Evolutionary conservation across 1,139 yeast genomes (phyloP).

Genomic region (Hyphopichia khmerensis): DNA sequence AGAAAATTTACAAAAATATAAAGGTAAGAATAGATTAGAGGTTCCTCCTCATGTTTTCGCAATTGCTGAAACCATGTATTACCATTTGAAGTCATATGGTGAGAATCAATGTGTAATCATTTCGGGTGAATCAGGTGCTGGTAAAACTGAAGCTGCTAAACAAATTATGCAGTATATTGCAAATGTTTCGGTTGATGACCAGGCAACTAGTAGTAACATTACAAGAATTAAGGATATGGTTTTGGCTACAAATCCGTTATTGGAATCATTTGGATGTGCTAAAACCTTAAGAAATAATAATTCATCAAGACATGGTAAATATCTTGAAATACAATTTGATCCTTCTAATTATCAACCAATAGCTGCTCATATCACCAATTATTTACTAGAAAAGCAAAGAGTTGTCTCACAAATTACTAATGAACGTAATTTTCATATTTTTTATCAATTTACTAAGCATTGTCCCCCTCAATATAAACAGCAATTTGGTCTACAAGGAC

Average conservation of each 20-base stretch:
- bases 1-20: constrained; percentile 69
- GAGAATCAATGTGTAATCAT: constrained; percentile 98
- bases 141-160: constrained; percentile 98
- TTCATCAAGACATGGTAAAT: constrained; percentile 97
- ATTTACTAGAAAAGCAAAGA: constrained; percentile 89
- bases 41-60: constrained; percentile 99
- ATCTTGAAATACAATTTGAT: constrained; percentile 87
- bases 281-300: constrained; percentile 94
- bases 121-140: constrained; percentile 99
- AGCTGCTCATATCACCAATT: constrained; percentile 95
- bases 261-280: constrained; percentile 98
- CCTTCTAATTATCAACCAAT: constrained; percentile 75
- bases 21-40: constrained; percentile 91
- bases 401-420: constrained; percentile 90
- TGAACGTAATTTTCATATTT: constrained; percentile 96
- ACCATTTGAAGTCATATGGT: constrained; percentile 88
- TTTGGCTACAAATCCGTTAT: constrained; percentile 91
- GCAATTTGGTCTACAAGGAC: constrained; percentile 83
- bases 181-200: constrained; percentile 59
- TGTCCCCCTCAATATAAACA: constrained; percentile 86
- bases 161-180: constrained; percentile 98
- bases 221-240: constrained; percentile 95
- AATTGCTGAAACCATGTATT: constrained; percentile 95
- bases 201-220: constrained; percentile 44
- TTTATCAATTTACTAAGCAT: constrained; percentile 92